These are phyloP conservation scores for Botryotinia convoluta DNA, from an alignment of 2,329 filamentous ascomycete species.

Conservation along the genomic window DNA sequence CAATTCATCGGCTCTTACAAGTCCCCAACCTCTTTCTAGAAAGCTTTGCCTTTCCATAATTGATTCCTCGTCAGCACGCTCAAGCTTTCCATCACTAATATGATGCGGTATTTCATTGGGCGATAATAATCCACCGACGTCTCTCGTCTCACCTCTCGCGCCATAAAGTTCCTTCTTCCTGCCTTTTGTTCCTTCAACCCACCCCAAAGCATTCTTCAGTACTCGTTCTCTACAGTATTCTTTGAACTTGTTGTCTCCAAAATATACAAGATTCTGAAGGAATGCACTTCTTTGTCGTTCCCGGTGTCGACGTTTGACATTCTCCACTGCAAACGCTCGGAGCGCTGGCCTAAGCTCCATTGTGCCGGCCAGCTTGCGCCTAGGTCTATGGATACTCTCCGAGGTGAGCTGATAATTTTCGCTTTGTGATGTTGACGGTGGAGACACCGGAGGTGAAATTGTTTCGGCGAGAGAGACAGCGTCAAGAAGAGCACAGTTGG, in stretches of 20 bases:
- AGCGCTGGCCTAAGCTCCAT: constrained; percentile 21
- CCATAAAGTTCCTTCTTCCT: constrained; percentile 17
- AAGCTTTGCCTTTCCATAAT: constrained; percentile 17
- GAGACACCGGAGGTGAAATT: constrained; percentile 11
- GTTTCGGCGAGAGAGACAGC: constrained; percentile 31
- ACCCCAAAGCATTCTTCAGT: constrained; percentile 30
- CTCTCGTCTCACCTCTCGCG: constrained; percentile 12
- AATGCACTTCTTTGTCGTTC: constrained; percentile 31
- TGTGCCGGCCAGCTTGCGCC: neutral
- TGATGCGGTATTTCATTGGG: neutral
- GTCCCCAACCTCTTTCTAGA: constrained; percentile 15
- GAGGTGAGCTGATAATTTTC: neutral
- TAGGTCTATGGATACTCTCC: neutral
- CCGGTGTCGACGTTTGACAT: constrained; percentile 29
- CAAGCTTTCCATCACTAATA: neutral
- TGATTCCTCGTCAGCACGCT: neutral
- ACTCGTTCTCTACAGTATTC: constrained; percentile 29
- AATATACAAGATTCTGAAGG: constrained; percentile 34
- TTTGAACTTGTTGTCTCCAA: constrained; percentile 31
- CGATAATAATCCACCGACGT: constrained; percentile 11
- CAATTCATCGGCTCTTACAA: constrained; percentile 3
- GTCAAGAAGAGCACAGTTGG: constrained; percentile 36
- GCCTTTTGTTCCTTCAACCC: constrained; percentile 24
- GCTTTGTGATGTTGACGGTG: neutral
- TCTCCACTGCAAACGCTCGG: constrained; percentile 26